Conservation (phyloP, 2,329 filamentous ascomycete species). For the Trichophyton verrucosum region DNA sequence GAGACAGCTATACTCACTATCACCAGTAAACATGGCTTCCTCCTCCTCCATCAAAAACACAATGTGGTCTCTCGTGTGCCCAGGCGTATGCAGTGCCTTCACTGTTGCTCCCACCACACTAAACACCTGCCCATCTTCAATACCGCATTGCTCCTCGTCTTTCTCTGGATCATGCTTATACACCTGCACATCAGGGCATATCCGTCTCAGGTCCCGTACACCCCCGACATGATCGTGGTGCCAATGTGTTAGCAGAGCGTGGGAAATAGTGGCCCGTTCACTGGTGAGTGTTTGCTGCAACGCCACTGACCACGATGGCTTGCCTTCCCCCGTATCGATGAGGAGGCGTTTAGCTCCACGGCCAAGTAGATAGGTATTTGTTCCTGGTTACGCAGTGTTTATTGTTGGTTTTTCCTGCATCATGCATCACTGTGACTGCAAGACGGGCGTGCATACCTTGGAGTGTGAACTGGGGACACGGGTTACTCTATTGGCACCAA, state of each 20-base stretch:
- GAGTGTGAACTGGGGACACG: slow-evolving; percentile 40
- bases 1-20: slow-evolving; percentile 40
- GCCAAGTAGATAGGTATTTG: slow-evolving; percentile 90
- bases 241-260: slow-evolving; percentile 78
- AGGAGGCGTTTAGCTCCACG: slow-evolving; percentile 60
- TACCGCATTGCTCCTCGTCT: slow-evolving; percentile 37
- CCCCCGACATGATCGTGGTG: slow-evolving; percentile 78
- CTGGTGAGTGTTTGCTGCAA: slow-evolving; percentile 52
- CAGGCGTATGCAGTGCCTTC: slow-evolving; percentile 54
- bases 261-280: slow-evolving; percentile 57
- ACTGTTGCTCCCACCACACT: slow-evolving; percentile 46
- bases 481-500: background rate
- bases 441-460: slow-evolving; percentile 34
- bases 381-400: slow-evolving; percentile 38
- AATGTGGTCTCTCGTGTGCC: slow-evolving; percentile 76
- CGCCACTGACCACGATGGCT: slow-evolving; percentile 55
- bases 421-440: background rate
- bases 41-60: slow-evolving; percentile 64
- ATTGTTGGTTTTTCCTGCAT: background rate
- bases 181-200: slow-evolving; percentile 52
- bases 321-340: slow-evolving; percentile 82
- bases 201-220: slow-evolving; percentile 52
- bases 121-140: slow-evolving; percentile 45
- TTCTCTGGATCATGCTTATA: slow-evolving; percentile 52
- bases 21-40: slow-evolving; percentile 74